Evolutionary conservation across 129 eudicot genomes (phyloP), one percentile per base, ranked within the genome.

Genomic region (Flaveria bidentis): DNA sequence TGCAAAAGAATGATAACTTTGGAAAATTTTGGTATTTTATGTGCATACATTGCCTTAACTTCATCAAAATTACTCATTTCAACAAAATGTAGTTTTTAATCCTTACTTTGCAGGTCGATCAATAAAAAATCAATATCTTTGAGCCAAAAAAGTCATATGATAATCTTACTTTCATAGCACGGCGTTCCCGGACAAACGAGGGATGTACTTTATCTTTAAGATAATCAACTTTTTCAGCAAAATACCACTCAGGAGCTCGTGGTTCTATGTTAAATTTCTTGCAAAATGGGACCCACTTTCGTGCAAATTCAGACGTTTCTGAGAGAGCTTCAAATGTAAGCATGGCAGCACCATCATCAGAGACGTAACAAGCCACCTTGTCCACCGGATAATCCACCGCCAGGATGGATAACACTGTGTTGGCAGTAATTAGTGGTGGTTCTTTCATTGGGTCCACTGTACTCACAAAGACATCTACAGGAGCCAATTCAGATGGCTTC

Each of bases 261-360:
- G 98, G 98, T 69, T 92, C 98, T 8, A 92, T 92, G 80, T 55
- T 87, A 76, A 86, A 92, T 77, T 87, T 92, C 86, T 92, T 92
- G 89, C 96, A 89, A 76, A 92, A 92, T 0, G 97, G 97, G 47
- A 92, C 97, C 97, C 98, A 92, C 51, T 92, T 92, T 66, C 96
- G 82, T n/a, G 98, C 96, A 57, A 92, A 92, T 61, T 92, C 98
- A 15, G 98, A 83, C 2, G 98, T 92, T 81, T 92, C 98, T 2
- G 98, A 88, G 36, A 93, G 90, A 42, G 96, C 98, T 82, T 93
- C 98, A 72, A 93, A 93, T 4, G 98, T 93, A 76, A 93, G 98
- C 98, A 93, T 93, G 55, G 98, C 98, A 52, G 98, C 98, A 86
- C 98, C 98, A 88, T 93, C 98, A 39, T 92, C 98, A 12, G 98